Conservation (phyloP, 2,329 filamentous ascomycete species). For the Aspergillus melleus region DNA sequence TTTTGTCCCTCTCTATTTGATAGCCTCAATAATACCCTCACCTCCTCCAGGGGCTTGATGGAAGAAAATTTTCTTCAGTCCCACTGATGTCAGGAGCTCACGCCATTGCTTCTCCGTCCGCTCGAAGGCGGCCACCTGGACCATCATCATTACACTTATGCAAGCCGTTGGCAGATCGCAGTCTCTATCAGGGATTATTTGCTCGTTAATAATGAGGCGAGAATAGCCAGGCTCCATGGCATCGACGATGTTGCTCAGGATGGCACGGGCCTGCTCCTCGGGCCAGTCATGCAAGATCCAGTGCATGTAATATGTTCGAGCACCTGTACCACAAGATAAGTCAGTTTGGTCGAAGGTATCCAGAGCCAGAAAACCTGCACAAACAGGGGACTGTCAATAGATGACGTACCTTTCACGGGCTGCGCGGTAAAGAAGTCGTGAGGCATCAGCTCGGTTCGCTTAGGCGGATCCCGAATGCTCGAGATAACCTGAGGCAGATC, state of each 20-base stretch:
- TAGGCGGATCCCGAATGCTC: not conserved
- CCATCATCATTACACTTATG: constrained; percentile 20
- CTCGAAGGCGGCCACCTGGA: constrained; percentile 17
- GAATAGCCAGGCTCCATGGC: constrained; percentile 27
- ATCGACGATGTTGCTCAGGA: constrained; percentile 16
- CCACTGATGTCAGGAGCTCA: constrained; percentile 16
- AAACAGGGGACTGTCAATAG: not conserved
- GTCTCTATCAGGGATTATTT: constrained; percentile 22
- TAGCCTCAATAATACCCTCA: constrained; percentile 7
- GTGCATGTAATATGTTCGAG: constrained; percentile 25
- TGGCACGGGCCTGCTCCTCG: constrained; percentile 16
- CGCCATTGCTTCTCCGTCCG: constrained; percentile 24
- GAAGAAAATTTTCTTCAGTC: constrained; percentile 11
- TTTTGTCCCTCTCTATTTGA: not conserved
- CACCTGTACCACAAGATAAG: constrained; percentile 4
- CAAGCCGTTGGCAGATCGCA: constrained; percentile 12
- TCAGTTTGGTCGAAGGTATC: not conserved
- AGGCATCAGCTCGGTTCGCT: constrained; percentile 10
- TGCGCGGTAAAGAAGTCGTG: constrained; percentile 26
- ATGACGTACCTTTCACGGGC: constrained; percentile 18
- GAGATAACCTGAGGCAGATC: constrained; percentile 20
- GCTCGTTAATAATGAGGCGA: constrained; percentile 28
- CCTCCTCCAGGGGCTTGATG: constrained; percentile 3
- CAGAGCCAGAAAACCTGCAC: not conserved
- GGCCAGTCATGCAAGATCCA: constrained; percentile 26